Evolutionary conservation across 495 filamentous ascomycete species (phyloP).

Genomic region (Penicillium odoratum): DNA sequence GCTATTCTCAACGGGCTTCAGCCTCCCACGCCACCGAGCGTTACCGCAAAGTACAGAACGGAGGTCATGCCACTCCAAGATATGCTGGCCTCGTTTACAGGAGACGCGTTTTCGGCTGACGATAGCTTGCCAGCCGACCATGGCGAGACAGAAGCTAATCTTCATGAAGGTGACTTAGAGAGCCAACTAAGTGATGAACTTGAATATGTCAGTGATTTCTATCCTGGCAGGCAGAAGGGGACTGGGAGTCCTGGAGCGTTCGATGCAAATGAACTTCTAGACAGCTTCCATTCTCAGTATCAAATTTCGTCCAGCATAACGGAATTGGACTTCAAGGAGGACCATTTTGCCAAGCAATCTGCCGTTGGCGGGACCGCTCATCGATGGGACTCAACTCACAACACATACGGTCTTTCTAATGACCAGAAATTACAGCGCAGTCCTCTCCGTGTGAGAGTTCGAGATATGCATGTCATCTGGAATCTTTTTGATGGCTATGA

Average conservation of each 20-base stretch:
- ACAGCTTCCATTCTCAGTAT: slow-evolving; percentile 61
- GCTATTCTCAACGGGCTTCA: slow-evolving; percentile 75
- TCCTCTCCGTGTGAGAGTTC: slow-evolving; percentile 74
- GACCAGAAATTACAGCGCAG: slow-evolving; percentile 61
- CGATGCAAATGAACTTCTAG: slow-evolving; percentile 53
- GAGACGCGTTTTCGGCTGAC: slow-evolving; percentile 68
- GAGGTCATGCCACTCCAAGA: slow-evolving; percentile 82
- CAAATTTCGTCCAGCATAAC: slow-evolving; percentile 50
- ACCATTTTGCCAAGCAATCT: slow-evolving; percentile 71
- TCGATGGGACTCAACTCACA: slow-evolving; percentile 73
- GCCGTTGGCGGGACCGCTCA: slow-evolving; percentile 67
- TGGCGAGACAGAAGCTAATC: slow-evolving; percentile 12
- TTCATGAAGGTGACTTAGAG: slow-evolving; percentile 18
- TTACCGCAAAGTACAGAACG: slow-evolving; percentile 81
- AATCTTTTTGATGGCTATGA: slow-evolving; percentile 98
- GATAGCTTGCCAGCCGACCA: slow-evolving; percentile 16
- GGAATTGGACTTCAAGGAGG: slow-evolving; percentile 69
- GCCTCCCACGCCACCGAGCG: slow-evolving; percentile 78
- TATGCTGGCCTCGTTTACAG: slow-evolving; percentile 85
- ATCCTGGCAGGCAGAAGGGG: slow-evolving; percentile 39
- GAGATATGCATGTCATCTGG: slow-evolving; percentile 94
- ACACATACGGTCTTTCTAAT: slow-evolving; percentile 67
- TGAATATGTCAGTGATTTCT: slow-evolving; percentile 65
- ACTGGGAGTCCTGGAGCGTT: slow-evolving; percentile 37
- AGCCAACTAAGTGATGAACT: slow-evolving; percentile 52